phyloP scores from a whole-genome alignment of 805 yeast genomes.

The Naumovozyma castellii region DNA sequence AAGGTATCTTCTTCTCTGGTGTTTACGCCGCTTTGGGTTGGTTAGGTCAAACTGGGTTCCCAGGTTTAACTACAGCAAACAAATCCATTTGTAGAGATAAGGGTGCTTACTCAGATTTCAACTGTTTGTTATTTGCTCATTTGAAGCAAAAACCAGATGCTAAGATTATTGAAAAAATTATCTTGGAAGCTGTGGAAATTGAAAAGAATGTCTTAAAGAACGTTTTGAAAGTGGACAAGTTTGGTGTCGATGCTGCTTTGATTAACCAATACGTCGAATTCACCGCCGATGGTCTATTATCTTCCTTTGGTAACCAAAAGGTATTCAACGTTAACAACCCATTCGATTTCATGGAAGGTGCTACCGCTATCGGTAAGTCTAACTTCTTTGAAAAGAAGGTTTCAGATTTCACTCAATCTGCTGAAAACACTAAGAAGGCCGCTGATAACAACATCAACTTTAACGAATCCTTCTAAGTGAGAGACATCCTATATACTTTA shows the following conservation, averaged over 20 bases:
- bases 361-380: conserved; percentile 93
- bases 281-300: conserved; percentile 86
- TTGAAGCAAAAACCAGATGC: conserved; percentile 77
- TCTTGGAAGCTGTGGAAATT: conserved; percentile 87
- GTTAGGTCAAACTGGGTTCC: conserved; percentile 79
- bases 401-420: conserved; percentile 86
- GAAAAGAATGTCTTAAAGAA: conserved; percentile 89
- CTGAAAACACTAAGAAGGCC: conserved; percentile 45
- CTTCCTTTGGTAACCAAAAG: conserved; percentile 83
- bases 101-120: conserved; percentile 96
- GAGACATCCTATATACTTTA: too few relatives aligned
- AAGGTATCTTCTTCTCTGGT: conserved; percentile 95
- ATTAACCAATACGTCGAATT: conserved; percentile 97
- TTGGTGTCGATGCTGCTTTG: conserved; percentile 84
- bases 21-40: conserved; percentile 97
- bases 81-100: conserved; percentile 95
- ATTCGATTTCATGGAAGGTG: conserved; percentile 96
- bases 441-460: conserved; percentile 56
- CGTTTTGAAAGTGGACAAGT: conserved; percentile 78
- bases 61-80: conserved; percentile 92
- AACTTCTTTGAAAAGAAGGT: conserved; percentile 98
- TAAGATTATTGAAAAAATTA: conserved; percentile 67
- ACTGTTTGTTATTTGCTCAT: conserved; percentile 88
- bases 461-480: conserved; percentile 78
- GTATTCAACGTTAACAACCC: conserved; percentile 82